Base-by-base conservation (phyloP, 164 flowering plant genomes). In the Cinnamomum chago region DNA sequence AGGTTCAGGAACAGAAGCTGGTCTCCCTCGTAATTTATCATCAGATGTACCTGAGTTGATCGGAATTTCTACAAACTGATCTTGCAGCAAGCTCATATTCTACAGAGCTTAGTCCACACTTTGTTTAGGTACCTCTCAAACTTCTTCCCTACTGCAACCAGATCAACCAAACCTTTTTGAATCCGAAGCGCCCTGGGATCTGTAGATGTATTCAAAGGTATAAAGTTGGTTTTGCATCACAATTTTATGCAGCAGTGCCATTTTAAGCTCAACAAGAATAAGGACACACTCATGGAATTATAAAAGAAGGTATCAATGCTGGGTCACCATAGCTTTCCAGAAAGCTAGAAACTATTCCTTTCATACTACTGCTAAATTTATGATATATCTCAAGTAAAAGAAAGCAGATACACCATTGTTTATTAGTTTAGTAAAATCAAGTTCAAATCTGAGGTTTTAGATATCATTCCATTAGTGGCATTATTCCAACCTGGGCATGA, bases 231-330 rank as follows among this genome's bases (percentile, higher is more conserved):
- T 27, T 65, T 17, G 47, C 27, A 18, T 27, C 25, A 20, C 76
- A 73, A 73, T 64, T 66, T 73, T 65, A 25, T 67, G 76, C 14
- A 51, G 76, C 76, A 65, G 70, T 65, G 70, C 55, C 76, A 73
- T 50, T 40, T 67, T 65, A 62, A 10, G 70, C 62, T 73, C 70
- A 73, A 50, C 76, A 65, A 27, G 76, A 28, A 52, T 66, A 73
- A 67, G 50, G 47, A 47, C 30, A 22, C 15, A 25, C 17, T 17
- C 70, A 47, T 52, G 70, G 17, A 33, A 11, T 33, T 17, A 14
- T 27, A 28, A 67, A 67, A 33, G 23, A 40, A 40, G 70, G 50
- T 67, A 33, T 24, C 70, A 67, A 67, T 67, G 20, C 22, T 40
- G 24, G 47, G 10, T 40, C 47, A 40, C 47, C 15, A 7, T 65